A percentile compares a stretch with the other conserved stretches of the same genome.
These are phyloP conservation scores for Zhuliangozyma parablackwelliae DNA, from an alignment of 1,139 yeast genomes.

Conservation along the genomic window DNA sequence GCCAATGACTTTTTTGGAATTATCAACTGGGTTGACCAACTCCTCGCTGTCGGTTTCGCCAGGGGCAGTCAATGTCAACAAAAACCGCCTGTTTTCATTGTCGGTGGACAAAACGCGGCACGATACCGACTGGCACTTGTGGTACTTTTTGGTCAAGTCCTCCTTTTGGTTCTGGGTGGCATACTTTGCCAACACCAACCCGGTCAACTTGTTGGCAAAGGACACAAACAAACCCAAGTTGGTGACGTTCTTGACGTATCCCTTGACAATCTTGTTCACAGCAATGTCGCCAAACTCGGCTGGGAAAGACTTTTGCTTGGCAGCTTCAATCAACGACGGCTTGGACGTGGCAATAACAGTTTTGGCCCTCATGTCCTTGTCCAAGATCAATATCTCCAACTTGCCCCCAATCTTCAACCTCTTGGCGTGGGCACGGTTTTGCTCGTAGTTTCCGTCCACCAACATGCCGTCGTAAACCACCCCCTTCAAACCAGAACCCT, in stretches of 20 bases:
- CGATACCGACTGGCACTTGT: slow-evolving; percentile 62
- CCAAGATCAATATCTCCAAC: slow-evolving; percentile 60
- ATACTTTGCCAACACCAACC: slow-evolving; percentile 75
- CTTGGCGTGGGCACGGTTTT: slow-evolving; percentile 60
- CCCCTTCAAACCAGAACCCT: slow-evolving; percentile 58
- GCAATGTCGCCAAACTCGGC: slow-evolving; percentile 53
- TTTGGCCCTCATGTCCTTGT: slow-evolving; percentile 59
- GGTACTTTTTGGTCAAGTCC: slow-evolving; percentile 54
- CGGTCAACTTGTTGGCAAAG: slow-evolving; percentile 77
- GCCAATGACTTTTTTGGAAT: slow-evolving; percentile 37
- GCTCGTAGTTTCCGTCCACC: slow-evolving; percentile 70
- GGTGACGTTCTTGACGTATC: slow-evolving; percentile 76
- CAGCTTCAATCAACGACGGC: slow-evolving; percentile 62
- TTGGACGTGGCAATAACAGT: slow-evolving; percentile 63
- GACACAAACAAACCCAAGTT: slow-evolving; percentile 77
- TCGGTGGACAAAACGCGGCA: slow-evolving; percentile 64
- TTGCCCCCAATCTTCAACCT: slow-evolving; percentile 56
- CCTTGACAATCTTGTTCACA: slow-evolving; percentile 48
- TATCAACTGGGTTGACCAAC: slow-evolving; percentile 58
- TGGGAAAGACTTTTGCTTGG: slow-evolving; percentile 54
- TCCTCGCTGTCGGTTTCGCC: slow-evolving; percentile 23
- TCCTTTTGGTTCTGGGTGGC: slow-evolving; percentile 54
- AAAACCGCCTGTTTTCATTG: slow-evolving; percentile 65
- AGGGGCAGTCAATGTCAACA: slow-evolving; percentile 49
- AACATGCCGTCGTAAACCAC: slow-evolving; percentile 72